Evolutionary conservation across 2,329 filamentous ascomycete species (phyloP).

Genomic region (Penicillium concentricum): DNA sequence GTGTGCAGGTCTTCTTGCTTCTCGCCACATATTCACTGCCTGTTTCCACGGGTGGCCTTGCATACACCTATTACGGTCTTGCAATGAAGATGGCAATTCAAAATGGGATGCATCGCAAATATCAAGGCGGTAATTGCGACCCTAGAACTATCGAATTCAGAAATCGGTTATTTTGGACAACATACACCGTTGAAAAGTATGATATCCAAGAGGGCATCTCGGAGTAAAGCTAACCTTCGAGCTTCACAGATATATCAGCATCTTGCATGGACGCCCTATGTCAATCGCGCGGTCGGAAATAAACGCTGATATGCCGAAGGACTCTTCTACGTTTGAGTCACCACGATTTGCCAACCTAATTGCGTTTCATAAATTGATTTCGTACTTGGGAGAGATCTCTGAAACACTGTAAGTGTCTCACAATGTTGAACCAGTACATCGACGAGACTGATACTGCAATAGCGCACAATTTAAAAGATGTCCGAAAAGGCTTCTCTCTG

Average conservation of each 20-base stretch:
- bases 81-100: slow-evolving; percentile 58
- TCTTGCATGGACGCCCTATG: slow-evolving; percentile 54
- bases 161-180: slow-evolving; percentile 58
- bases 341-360: slow-evolving; percentile 48
- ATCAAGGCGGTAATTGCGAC: slow-evolving; percentile 47
- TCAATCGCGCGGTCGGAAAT: slow-evolving; percentile 55
- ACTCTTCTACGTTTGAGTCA: slow-evolving; percentile 42
- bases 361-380: slow-evolving; percentile 45
- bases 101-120: slow-evolving; percentile 59
- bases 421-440: slow-evolving; percentile 8
- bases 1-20: slow-evolving; percentile 57
- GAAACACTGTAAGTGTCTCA: slow-evolving; percentile 37
- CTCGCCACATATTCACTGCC: slow-evolving; percentile 56
- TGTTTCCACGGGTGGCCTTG: slow-evolving; percentile 55
- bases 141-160: slow-evolving; percentile 51
- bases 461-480: slow-evolving; percentile 40
- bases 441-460: slow-evolving; percentile 15
- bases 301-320: slow-evolving; percentile 52
- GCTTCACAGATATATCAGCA: slow-evolving; percentile 49
- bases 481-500: slow-evolving; percentile 34
- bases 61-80: slow-evolving; percentile 57
- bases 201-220: background rate
- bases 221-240: background rate
- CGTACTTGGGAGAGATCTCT: slow-evolving; percentile 38
- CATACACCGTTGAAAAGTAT: slow-evolving; percentile 56